Evolutionary conservation across 257 asterid genomes (phyloP).

Genomic region (Eustoma russellianum): DNA sequence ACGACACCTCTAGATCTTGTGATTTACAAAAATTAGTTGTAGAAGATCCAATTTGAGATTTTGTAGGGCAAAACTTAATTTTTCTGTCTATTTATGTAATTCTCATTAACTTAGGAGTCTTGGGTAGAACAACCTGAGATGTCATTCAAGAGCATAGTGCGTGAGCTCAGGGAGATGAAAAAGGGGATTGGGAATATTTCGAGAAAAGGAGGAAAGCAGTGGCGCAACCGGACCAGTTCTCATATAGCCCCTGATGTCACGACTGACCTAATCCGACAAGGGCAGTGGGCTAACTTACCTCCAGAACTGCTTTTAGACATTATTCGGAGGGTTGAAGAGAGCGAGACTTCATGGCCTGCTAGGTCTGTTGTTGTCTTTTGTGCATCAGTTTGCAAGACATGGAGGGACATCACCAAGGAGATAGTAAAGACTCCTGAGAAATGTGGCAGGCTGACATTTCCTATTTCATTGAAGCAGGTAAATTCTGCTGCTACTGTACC

Average conservation of each 20-base stretch:
- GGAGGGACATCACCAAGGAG: slow-evolving; percentile 92
- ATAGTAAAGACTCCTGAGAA: slow-evolving; percentile 86
- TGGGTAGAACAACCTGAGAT: slow-evolving; percentile 27
- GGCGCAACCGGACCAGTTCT: slow-evolving; percentile 57
- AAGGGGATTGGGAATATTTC: slow-evolving; percentile 79
- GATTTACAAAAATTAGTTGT: not conserved
- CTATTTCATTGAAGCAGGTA: slow-evolving; percentile 95
- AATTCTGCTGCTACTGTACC: not conserved
- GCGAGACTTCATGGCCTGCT: slow-evolving; percentile 90
- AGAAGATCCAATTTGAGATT: not conserved
- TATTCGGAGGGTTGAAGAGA: slow-evolving; percentile 76
- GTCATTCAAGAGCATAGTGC: slow-evolving; percentile 77
- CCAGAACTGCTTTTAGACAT: slow-evolving; percentile 87
- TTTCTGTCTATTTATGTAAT: not conserved
- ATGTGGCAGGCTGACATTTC: slow-evolving; percentile 90
- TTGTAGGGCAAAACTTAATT: not conserved
- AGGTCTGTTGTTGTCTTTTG: slow-evolving; percentile 73
- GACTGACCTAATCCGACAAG: slow-evolving; percentile 53
- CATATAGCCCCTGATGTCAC: slow-evolving; percentile 65
- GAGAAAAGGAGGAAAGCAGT: slow-evolving; percentile 53
- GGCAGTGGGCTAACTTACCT: slow-evolving; percentile 89
- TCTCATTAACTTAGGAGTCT: not conserved
- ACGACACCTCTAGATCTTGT: slow-evolving; percentile 6
- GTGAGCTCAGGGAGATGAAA: slow-evolving; percentile 70
- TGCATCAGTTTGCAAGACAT: slow-evolving; percentile 86